A percentile compares a stretch with the other conserved stretches of the same genome.
These are phyloP conservation scores for Apiospora sp. DNA, from an alignment of 2,329 filamentous ascomycete species.

Conservation along the genomic window DNA sequence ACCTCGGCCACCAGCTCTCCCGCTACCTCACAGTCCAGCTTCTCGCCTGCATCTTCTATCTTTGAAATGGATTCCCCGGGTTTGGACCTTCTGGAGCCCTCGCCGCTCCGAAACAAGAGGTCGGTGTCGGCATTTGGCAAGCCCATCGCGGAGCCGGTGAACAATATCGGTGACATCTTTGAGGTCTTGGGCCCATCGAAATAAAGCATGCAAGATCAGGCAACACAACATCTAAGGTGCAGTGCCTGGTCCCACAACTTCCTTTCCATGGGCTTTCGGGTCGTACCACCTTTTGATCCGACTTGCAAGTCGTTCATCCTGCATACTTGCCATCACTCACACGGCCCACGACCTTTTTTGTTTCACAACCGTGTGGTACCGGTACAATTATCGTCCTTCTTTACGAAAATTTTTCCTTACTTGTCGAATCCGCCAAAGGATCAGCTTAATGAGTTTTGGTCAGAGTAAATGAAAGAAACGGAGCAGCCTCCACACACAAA, in stretches of 20 bases:
- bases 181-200: constrained; percentile 33
- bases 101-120: constrained; percentile 28
- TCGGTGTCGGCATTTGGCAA: constrained; percentile 27
- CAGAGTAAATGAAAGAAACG: constrained; percentile 4
- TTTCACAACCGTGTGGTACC: not conserved
- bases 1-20: constrained; percentile 32
- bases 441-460: not conserved
- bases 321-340: not conserved
- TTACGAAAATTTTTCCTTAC: not conserved
- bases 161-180: constrained; percentile 39
- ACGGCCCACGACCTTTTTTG: not conserved
- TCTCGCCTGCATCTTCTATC: constrained; percentile 19
- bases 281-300: not conserved
- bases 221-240: not conserved
- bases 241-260: not conserved
- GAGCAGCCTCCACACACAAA: not conserved
- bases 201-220: not conserved
- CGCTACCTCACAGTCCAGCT: constrained; percentile 24
- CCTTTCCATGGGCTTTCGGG: not conserved
- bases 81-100: constrained; percentile 35
- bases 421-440: not conserved
- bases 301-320: not conserved
- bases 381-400: not conserved
- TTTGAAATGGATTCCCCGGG: constrained; percentile 30
- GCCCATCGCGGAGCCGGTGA: constrained; percentile 30